These are phyloP conservation scores for Trichoderma gamsii DNA, from an alignment of 495 filamentous ascomycete genomes.

Conservation along the genomic window DNA sequence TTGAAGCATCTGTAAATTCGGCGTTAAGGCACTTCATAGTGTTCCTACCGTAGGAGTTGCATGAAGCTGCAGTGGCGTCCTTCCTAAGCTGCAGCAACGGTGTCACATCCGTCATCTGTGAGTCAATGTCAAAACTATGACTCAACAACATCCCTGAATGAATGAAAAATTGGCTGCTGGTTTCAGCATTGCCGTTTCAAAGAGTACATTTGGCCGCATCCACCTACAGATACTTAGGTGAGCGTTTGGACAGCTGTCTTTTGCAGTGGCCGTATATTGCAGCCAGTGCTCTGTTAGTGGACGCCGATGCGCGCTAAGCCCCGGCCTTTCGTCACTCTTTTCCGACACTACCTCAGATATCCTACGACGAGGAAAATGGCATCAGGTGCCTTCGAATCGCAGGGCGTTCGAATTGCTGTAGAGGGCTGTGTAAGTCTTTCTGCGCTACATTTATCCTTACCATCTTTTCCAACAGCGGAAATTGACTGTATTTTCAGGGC, in stretches of 20 bases:
- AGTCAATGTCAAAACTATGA: too few relatives aligned
- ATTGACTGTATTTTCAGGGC: conserved; percentile 48
- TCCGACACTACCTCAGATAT: not conserved
- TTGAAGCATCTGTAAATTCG: too few relatives aligned
- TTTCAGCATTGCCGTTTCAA: too few relatives aligned
- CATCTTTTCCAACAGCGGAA: conserved; percentile 11
- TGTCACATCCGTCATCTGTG: too few relatives aligned
- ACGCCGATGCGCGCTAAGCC: not conserved
- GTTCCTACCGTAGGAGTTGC: too few relatives aligned
- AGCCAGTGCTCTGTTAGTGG: not conserved
- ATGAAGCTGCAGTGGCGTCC: too few relatives aligned
- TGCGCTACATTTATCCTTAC: not conserved
- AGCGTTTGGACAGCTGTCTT: not conserved
- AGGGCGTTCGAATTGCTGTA: conserved; percentile 51
- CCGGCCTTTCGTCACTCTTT: not conserved
- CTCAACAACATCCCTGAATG: too few relatives aligned
- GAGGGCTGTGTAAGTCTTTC: conserved; percentile 70
- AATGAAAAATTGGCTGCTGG: too few relatives aligned
- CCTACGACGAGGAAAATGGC: conserved; percentile 15
- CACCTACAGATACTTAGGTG: not conserved
- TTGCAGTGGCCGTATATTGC: not conserved
- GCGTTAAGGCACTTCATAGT: too few relatives aligned
- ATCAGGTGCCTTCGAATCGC: conserved; percentile 20
- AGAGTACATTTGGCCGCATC: too few relatives aligned
- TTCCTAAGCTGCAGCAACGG: too few relatives aligned